Percentiles rank a stretch among this genome's conserved stretches.
Conservation (phyloP, 2,329 filamentous ascomycete species). For the Fusarium kyushuense region DNA sequence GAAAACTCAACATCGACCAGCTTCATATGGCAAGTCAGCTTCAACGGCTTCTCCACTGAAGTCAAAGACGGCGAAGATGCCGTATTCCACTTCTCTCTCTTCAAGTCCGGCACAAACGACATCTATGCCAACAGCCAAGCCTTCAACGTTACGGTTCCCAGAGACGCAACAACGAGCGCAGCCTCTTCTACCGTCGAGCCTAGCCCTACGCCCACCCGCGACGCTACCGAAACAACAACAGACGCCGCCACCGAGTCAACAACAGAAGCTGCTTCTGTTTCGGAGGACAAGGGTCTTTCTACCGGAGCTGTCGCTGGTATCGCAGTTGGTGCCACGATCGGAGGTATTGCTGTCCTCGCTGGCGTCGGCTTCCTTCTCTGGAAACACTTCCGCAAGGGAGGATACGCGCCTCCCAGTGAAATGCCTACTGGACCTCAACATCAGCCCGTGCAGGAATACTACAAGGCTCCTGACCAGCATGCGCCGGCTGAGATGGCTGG, state of each 20-base stretch:
- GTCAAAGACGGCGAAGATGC: slow-evolving; percentile 26
- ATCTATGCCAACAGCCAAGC: slow-evolving; percentile 28
- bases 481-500: slow-evolving; percentile 27
- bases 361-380: slow-evolving; percentile 42
- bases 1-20: slow-evolving; percentile 40
- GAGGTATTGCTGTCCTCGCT: slow-evolving; percentile 32
- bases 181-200: neutral
- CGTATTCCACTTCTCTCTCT: slow-evolving; percentile 39
- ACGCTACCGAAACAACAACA: slow-evolving; percentile 10
- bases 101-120: slow-evolving; percentile 22
- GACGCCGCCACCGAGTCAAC: neutral
- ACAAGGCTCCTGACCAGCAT: slow-evolving; percentile 20
- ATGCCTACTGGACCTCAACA: slow-evolving; percentile 9
- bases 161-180: slow-evolving; percentile 11
- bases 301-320: slow-evolving; percentile 45
- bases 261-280: neutral
- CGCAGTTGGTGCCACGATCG: slow-evolving; percentile 42
- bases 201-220: slow-evolving; percentile 6
- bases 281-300: slow-evolving; percentile 19
- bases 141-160: slow-evolving; percentile 41
- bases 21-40: slow-evolving; percentile 38
- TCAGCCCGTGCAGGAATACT: slow-evolving; percentile 28
- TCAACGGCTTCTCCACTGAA: slow-evolving; percentile 24
- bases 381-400: slow-evolving; percentile 36
- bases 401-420: slow-evolving; percentile 6